Evolutionary conservation across 2,329 filamentous ascomycete species (phyloP).

Genomic region (Xylariaceae sp.): DNA sequence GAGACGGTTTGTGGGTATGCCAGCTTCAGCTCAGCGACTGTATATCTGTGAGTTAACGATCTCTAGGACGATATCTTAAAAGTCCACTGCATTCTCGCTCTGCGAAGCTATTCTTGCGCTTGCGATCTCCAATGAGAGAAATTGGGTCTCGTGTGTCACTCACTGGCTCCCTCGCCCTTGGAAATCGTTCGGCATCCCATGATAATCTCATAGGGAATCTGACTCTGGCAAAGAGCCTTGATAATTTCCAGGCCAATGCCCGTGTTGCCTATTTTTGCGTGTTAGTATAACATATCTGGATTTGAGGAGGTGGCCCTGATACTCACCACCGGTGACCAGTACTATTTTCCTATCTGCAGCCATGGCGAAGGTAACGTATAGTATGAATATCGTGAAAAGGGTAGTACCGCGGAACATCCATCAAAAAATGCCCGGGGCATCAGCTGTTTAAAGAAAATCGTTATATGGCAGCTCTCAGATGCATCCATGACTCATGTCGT

Average conservation of each 20-base stretch:
- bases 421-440: too few relatives aligned
- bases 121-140: background rate
- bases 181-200: conserved; percentile 42
- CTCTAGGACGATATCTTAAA: background rate
- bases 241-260: conserved; percentile 20
- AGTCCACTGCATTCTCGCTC: background rate
- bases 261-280: conserved; percentile 16
- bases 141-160: conserved; percentile 2
- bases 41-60: background rate
- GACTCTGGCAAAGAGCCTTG: conserved; percentile 23
- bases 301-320: background rate
- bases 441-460: too few relatives aligned
- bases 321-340: conserved; percentile 24
- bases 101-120: background rate
- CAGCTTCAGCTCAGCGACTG: conserved; percentile 30
- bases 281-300: conserved; percentile 1
- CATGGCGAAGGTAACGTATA: conserved; percentile 10
- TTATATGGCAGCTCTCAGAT: too few relatives aligned
- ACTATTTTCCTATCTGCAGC: conserved; percentile 21
- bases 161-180: conserved; percentile 41
- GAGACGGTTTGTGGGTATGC: conserved; percentile 36
- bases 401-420: too few relatives aligned
- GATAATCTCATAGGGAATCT: conserved; percentile 41
- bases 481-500: too few relatives aligned
- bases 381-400: too few relatives aligned